These are phyloP conservation scores for Pythium aquatile DNA, from an alignment of 352 stramenopile genomes.

Conservation along the genomic window DNA sequence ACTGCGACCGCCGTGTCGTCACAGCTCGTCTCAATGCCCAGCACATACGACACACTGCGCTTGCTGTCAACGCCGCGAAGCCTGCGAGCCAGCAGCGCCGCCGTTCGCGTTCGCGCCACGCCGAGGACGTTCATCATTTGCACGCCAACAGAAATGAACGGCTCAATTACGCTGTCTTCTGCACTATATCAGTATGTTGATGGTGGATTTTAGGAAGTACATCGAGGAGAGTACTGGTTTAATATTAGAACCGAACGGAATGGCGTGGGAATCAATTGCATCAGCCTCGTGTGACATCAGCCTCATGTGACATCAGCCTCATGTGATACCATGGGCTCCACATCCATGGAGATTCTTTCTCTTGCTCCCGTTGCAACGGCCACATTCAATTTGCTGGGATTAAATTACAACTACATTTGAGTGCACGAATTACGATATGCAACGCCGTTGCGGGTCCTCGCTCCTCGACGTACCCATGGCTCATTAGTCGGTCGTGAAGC, in stretches of 20 bases:
- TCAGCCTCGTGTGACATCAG: too few relatives aligned
- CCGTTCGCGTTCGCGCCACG: slow-evolving; percentile 4
- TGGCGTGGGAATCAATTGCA: too few relatives aligned
- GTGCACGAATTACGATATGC: slow-evolving; percentile 1
- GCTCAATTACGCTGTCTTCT: not conserved
- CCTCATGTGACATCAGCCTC: too few relatives aligned
- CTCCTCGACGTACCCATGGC: not conserved
- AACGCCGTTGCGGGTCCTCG: not conserved
- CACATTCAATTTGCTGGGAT: slow-evolving; percentile 10
- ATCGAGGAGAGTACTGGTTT: not conserved
- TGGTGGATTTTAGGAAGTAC: not conserved
- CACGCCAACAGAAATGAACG: slow-evolving; percentile 10
- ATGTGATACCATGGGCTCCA: too few relatives aligned
- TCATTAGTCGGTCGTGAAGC: slow-evolving; percentile 52
- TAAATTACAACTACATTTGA: slow-evolving; percentile 7
- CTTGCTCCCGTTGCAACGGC: not conserved
- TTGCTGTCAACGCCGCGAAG: not conserved
- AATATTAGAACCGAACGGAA: not conserved
- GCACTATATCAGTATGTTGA: not conserved
- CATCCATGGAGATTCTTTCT: not conserved
- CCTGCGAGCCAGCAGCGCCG: slow-evolving; percentile 3
- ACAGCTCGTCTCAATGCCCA: slow-evolving; percentile 96
- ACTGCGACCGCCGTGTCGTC: slow-evolving; percentile 94
- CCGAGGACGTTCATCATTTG: slow-evolving; percentile 8
- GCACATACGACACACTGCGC: slow-evolving; percentile 59